Evolutionary conservation across 768 basidiomycete species (phyloP), one percentile per base, ranked within the genome.

Genomic region (Lyophyllum shimeji): DNA sequence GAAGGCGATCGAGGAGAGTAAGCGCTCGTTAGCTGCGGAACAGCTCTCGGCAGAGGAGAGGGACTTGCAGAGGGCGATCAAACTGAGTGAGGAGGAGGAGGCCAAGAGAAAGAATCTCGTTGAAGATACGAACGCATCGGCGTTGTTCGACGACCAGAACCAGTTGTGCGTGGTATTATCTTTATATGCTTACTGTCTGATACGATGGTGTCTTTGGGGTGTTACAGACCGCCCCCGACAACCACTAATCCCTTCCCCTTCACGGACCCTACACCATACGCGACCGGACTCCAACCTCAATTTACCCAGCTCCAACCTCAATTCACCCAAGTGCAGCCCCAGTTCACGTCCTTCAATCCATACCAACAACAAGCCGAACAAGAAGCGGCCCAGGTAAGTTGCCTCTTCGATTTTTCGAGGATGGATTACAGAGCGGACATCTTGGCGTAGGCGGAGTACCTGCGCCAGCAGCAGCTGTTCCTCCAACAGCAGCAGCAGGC

Each of bases 341-440:
- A 95, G 64, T 92, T 90, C 69, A 94, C 92, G 7, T 86, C 90
- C 0, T 98, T 93, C 80, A 98, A 98, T 70, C 92, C 92, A 0
- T 94, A 93, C 60, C 90, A 93, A 66, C 93, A 95, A 68, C 95
- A 95, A 67, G 84, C 89, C 46, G 90, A 95, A 64, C 93, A 95
- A 63, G 93, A 96, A 70, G 87, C 87, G 15, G 82, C 86, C 64
- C 90, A 90, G 74, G 82, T 73, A 46, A 7, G 6, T 53, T 29
- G 15, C 24, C 18, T 50, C 46, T 3, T 7, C 25, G n/a, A 31
- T 40, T 37, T 52, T 18, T 39, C 27, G 20, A 71, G 29, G 52
- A 75, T 74, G 46, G 40, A 74, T 63, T 72, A 51, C 39, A 53
- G 6, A 45, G 23, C 9, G 34, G 40, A n/a, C 51, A 1, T 51